A percentile compares a stretch with the other conserved stretches of the same genome.
Conservation (phyloP, 2,329 filamentous ascomycete species). For the Xylaria polymorpha region DNA sequence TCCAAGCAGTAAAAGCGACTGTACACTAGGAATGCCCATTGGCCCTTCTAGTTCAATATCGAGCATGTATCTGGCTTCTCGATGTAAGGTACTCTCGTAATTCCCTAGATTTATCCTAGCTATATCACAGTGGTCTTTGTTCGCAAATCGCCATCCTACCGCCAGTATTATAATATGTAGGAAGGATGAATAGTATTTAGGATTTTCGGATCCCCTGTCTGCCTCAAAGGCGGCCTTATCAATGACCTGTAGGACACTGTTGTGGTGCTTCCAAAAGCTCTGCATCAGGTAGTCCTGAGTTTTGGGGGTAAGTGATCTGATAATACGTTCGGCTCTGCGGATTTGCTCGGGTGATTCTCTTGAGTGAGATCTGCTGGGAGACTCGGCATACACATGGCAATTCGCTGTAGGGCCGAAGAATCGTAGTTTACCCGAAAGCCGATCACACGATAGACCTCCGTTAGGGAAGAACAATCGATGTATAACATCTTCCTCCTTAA, state of each 20-base stretch:
- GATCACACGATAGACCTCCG: constrained; percentile 24
- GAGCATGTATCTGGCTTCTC: constrained; percentile 39
- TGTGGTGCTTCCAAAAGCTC: constrained; percentile 38
- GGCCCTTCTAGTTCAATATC: constrained; percentile 37
- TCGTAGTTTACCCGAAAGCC: constrained; percentile 26
- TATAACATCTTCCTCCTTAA: constrained; percentile 24
- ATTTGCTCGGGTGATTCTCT: constrained; percentile 34
- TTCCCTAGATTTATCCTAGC: constrained; percentile 36
- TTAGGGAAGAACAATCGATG: constrained; percentile 29
- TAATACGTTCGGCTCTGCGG: constrained; percentile 39
- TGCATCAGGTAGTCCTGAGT: constrained; percentile 39
- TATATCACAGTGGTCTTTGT: constrained; percentile 37
- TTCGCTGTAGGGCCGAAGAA: constrained; percentile 34
- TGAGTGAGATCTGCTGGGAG: constrained; percentile 17
- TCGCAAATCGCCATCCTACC: constrained; percentile 37
- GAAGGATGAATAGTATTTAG: constrained; percentile 38
- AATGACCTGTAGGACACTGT: constrained; percentile 36
- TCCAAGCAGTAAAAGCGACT: constrained; percentile 37
- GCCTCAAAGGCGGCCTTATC: constrained; percentile 37
- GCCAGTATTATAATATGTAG: constrained; percentile 38
- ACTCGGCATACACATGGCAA: constrained; percentile 25
- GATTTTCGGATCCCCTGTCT: constrained; percentile 36
- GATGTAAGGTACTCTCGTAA: constrained; percentile 35
- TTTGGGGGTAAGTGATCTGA: constrained; percentile 38
- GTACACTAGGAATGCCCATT: constrained; percentile 33